A percentile compares a stretch with the other conserved stretches of the same genome.
Evolutionary conservation across 768 basidiomycete genomes (phyloP).

Genomic region (Cystobasidium onofrii): DNA sequence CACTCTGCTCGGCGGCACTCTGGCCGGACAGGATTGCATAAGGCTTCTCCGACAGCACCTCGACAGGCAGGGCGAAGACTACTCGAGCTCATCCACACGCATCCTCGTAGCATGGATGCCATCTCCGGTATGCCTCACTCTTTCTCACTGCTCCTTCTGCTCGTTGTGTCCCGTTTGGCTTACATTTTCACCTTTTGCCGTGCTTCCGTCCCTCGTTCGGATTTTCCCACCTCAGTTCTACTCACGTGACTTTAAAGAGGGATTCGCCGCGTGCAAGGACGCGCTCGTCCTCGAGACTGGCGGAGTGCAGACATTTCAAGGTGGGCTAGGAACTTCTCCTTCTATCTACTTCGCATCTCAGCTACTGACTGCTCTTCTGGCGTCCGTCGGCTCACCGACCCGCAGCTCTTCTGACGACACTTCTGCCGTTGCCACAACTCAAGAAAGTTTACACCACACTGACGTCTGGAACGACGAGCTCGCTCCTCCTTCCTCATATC

Average conservation of each 20-base stretch:
- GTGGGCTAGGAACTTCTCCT: neutral
- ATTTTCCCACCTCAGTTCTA: constrained; percentile 10
- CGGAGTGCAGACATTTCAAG: neutral
- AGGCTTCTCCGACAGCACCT: neutral
- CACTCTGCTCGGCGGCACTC: neutral
- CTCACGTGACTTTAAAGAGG: constrained; percentile 26
- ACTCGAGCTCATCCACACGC: neutral
- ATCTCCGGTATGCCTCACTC: neutral
- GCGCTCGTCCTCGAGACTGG: neutral
- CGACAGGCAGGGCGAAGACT: neutral
- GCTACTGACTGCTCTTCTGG: no score
- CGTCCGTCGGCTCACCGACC: no score
- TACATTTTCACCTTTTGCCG: neutral
- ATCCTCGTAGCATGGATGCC: neutral
- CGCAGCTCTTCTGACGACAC: constrained; percentile 8
- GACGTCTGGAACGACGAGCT: neutral
- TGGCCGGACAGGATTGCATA: neutral
- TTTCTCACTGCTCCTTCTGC: neutral
- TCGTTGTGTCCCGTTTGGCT: neutral
- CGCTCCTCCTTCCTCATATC: constrained; percentile 5
- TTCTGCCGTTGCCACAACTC: constrained; percentile 14
- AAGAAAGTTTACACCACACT: constrained; percentile 19
- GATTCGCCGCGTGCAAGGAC: constrained; percentile 1
- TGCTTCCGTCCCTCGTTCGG: no score
- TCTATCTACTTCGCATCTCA: no score